Base-by-base conservation (phyloP, 83 land plant genomes). In the Isoetes engelmannii region DNA sequence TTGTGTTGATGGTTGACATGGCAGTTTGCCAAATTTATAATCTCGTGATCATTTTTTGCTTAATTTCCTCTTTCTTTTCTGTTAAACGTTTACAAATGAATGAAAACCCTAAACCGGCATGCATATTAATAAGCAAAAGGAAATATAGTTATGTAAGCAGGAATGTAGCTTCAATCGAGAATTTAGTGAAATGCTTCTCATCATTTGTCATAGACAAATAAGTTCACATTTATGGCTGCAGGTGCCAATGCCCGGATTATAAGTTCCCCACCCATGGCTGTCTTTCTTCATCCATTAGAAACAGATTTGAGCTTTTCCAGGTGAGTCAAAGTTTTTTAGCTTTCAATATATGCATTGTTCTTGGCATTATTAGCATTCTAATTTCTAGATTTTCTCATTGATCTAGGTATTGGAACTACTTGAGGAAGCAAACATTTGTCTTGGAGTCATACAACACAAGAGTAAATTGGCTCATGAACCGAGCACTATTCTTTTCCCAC, bases 361-460 rank as follows among this genome's bases (percentile, higher is more conserved):
- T 66, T 4, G 53, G 8, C 0, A 0, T 4, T 63, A 28, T 65
- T 5, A 43, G 17, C 49, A 50, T 10, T 37, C 41, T 4, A 20
- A 49, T 37, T 45, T 5, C 61, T 48, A 13, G 0, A 6, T 45
- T 67, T 48, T 10, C 49, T 37, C 19, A 5, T 41, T 5, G 48
- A 6, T 79, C 47, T 78, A 95, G 99, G 78, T 95, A 95, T 68
- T 95, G 97, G 97, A 95, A 95, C 75, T 95, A 95, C 73, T 77
- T 95, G 79, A 81, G 91, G 69, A 95, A 95, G 84, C 99, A 95
- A 81, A 86, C 97, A 69, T 91, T 95, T 79, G 99, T 95, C 37
- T 76, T 95, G 19, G 97, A 95, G 71, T 91, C 99, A 43, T 88
- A 95, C 79, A 84, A 76, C 57, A 71, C 90, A 10, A 73, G 61